A percentile compares a stretch with the other conserved stretches of the same genome.
These are phyloP conservation scores for Penicillium desertorum DNA, from an alignment of 495 filamentous ascomycete genomes.

Conservation along the genomic window DNA sequence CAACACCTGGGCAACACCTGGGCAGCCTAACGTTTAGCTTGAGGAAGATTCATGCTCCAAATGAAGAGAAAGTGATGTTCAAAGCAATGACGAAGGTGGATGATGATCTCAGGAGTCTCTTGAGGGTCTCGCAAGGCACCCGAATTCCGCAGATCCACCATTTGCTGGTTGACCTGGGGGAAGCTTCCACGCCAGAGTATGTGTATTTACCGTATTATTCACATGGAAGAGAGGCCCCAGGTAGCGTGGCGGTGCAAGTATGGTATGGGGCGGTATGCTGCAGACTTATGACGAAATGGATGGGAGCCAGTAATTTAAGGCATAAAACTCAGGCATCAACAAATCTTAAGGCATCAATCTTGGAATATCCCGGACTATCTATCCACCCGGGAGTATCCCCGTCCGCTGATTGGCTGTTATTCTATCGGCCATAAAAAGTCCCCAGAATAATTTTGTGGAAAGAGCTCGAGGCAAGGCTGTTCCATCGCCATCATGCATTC, in stretches of 20 bases:
- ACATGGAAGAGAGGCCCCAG: not conserved
- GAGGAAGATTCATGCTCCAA: conserved; percentile 9
- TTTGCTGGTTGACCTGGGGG: conserved; percentile 4
- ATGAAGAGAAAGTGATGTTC: not conserved
- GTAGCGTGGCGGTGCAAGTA: not conserved
- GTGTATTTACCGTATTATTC: conserved; percentile 2
- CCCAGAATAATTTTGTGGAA: conserved; percentile 19
- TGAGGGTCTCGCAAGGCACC: conserved; percentile 9
- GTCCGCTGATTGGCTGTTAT: conserved; percentile 19
- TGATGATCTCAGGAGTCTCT: not conserved
- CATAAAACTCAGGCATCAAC: not conserved
- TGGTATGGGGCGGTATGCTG: not conserved
- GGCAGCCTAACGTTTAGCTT: conserved; percentile 1
- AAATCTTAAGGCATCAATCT: not conserved
- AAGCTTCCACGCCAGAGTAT: conserved; percentile 2
- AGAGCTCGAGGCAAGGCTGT: conserved; percentile 2
- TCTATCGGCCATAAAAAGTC: conserved; percentile 13
- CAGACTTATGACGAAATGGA: not conserved
- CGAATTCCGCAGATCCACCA: conserved; percentile 7
- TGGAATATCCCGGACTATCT: not conserved
- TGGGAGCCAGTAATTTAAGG: not conserved
- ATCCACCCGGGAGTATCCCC: conserved; percentile 8
- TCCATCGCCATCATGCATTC: conserved; percentile 38
- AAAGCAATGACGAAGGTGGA: conserved; percentile 1
- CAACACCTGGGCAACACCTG: not conserved